These are phyloP conservation scores for Pseudotulostoma volvatum DNA, from an alignment of 495 filamentous ascomycete species.

Conservation along the genomic window DNA sequence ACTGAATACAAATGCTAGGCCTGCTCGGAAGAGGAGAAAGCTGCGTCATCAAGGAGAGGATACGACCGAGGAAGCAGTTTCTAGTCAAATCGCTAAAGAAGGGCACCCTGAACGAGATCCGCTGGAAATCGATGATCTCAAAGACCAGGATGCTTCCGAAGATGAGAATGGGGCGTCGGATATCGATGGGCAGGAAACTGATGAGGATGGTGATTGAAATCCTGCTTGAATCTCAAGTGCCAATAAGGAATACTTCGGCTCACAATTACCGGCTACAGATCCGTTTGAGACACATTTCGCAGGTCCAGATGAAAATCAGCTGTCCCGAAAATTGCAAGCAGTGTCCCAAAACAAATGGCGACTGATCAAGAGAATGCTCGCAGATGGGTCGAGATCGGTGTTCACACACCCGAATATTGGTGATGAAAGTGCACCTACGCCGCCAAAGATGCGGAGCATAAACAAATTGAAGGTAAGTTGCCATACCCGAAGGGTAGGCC, in stretches of 20 bases:
- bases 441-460: conserved; percentile 22
- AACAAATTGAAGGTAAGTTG: conserved; percentile 21
- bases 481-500: background rate
- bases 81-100: conserved; percentile 2
- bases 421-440: conserved; percentile 11
- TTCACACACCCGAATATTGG: conserved; percentile 24
- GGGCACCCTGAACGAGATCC: too few species aligned
- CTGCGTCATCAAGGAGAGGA: conserved; percentile 24
- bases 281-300: conserved; percentile 72
- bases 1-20: conserved; percentile 31
- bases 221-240: conserved; percentile 9
- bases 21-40: conserved; percentile 53
- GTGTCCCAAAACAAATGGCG: conserved; percentile 42
- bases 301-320: conserved; percentile 36
- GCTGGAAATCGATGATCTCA: conserved; percentile 15
- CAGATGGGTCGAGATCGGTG: conserved; percentile 29
- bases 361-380: conserved; percentile 20
- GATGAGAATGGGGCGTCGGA: conserved; percentile 26
- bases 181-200: conserved; percentile 12
- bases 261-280: conserved; percentile 29
- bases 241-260: background rate
- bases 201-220: conserved; percentile 25
- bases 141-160: conserved; percentile 24
- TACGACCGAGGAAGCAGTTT: conserved; percentile 5
- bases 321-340: conserved; percentile 37